Conservation (phyloP, 805 yeast genomes). For the Teunomyces funiuensis region DNA sequence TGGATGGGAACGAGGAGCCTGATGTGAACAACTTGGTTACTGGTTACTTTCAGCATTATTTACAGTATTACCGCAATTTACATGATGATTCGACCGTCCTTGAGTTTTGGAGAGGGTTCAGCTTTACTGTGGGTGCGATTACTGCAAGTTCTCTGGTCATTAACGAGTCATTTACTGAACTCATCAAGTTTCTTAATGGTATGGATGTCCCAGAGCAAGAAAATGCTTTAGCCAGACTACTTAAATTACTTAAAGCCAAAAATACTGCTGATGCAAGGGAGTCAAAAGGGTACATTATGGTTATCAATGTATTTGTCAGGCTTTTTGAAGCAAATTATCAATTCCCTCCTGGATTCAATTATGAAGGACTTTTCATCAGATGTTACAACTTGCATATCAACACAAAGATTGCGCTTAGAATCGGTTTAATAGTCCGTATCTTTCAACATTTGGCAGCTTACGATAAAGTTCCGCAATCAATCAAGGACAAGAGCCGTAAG, state of each 20-base stretch:
- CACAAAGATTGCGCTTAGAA: constrained; percentile 38
- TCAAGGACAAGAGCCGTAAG: constrained; percentile 13
- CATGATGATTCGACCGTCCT: constrained; percentile 15
- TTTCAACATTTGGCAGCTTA: constrained; percentile 39
- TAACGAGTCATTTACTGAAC: constrained; percentile 37
- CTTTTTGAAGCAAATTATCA: constrained; percentile 39
- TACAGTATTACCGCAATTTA: constrained; percentile 7
- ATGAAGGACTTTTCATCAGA: constrained; percentile 42
- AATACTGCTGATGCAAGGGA: constrained; percentile 13
- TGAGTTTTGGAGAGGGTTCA: constrained; percentile 57
- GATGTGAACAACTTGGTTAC: neutral
- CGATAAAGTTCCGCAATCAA: neutral
- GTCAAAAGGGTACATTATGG: constrained; percentile 22
- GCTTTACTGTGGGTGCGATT: constrained; percentile 55
- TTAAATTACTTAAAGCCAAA: constrained; percentile 17
- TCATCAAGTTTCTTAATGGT: constrained; percentile 32
- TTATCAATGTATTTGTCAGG: constrained; percentile 32
- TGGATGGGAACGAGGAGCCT: constrained; percentile 13
- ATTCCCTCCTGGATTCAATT: constrained; percentile 29
- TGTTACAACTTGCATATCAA: constrained; percentile 58
- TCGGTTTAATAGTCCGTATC: constrained; percentile 41
- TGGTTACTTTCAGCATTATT: constrained; percentile 5
- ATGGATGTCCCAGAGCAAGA: constrained; percentile 17
- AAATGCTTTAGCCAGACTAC: constrained; percentile 13
- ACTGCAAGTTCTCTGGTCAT: constrained; percentile 50